phyloP scores from a whole-genome alignment of 768 basidiomycete genomes.

The Rhodotorula diobovata region DNA sequence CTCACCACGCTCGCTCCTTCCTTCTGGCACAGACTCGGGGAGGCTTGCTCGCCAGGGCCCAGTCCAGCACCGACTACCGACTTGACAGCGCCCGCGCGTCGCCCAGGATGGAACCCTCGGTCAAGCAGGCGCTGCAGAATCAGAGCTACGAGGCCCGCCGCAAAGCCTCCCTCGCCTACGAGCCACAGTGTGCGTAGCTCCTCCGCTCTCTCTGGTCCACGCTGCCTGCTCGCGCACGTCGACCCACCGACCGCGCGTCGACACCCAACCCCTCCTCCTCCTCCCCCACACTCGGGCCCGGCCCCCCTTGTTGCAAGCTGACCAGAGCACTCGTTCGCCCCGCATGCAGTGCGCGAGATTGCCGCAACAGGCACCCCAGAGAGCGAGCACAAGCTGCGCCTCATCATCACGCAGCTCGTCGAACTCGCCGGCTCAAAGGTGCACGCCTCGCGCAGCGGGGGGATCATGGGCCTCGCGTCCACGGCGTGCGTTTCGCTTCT shows the following conservation, averaged over 20 bases:
- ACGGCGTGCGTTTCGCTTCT: constrained; percentile 2
- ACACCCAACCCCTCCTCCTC: background rate
- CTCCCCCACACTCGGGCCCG: background rate
- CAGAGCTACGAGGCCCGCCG: constrained; percentile 11
- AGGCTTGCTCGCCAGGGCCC: no score
- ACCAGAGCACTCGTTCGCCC: no score
- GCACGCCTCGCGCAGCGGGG: constrained; percentile 14
- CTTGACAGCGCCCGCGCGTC: no score
- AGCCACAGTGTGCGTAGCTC: constrained; percentile 16
- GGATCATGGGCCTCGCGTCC: constrained; percentile 21
- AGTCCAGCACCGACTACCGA: no score
- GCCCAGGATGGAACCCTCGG: constrained; percentile 10
- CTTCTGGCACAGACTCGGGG: no score
- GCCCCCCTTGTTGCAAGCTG: background rate
- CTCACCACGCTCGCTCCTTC: no score
- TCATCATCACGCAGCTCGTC: constrained; percentile 23
- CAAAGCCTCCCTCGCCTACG: constrained; percentile 13
- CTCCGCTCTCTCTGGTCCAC: background rate
- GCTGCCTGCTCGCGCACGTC: background rate
- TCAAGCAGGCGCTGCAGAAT: constrained; percentile 8
- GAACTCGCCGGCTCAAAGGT: constrained; percentile 11
- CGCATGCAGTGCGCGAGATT: constrained; percentile 18
- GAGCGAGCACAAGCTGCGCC: constrained; percentile 8
- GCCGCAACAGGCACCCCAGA: background rate
- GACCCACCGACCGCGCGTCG: no score